Conservation (phyloP, 2,329 filamentous ascomycete genomes). For the Aspergillus fumigatiaffinis region DNA sequence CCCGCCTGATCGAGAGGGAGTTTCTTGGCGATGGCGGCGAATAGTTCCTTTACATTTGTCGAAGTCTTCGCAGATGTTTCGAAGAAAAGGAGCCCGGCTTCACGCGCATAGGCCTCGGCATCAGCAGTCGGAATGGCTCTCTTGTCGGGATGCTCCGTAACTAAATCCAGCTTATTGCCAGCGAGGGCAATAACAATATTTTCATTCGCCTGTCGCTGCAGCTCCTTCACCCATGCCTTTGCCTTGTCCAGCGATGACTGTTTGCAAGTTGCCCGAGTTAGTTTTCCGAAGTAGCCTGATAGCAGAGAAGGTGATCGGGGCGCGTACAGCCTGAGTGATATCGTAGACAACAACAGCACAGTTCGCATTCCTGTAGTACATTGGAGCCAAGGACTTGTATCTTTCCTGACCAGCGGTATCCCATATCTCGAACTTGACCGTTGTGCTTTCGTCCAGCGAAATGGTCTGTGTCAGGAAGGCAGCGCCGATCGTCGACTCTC, state of each 20-base stretch:
- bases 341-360: constrained; percentile 99
- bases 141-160: constrained; percentile 92
- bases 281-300: constrained; percentile 3
- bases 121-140: constrained; percentile 84
- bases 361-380: constrained; percentile 99
- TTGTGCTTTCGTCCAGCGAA: constrained; percentile 94
- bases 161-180: constrained; percentile 96
- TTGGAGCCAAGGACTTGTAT: constrained; percentile 97
- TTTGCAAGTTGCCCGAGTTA: constrained; percentile 15
- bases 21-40: constrained; percentile 97
- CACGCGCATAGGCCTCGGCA: constrained; percentile 89
- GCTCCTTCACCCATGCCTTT: constrained; percentile 98
- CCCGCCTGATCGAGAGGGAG: constrained; percentile 92
- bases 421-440: constrained; percentile 99
- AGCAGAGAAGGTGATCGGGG: constrained; percentile 2
- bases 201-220: constrained; percentile 97
- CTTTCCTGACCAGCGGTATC: constrained; percentile 97
- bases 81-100: constrained; percentile 94
- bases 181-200: constrained; percentile 99
- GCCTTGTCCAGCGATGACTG: constrained; percentile 97
- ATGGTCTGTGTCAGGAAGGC: constrained; percentile 99
- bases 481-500: constrained; percentile 96
- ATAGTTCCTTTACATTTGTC: constrained; percentile 92
- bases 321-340: constrained; percentile 92
- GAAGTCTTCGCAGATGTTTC: constrained; percentile 97